phyloP scores from a whole-genome alignment of 129 eudicot genomes.

The Tagetes patula region DNA sequence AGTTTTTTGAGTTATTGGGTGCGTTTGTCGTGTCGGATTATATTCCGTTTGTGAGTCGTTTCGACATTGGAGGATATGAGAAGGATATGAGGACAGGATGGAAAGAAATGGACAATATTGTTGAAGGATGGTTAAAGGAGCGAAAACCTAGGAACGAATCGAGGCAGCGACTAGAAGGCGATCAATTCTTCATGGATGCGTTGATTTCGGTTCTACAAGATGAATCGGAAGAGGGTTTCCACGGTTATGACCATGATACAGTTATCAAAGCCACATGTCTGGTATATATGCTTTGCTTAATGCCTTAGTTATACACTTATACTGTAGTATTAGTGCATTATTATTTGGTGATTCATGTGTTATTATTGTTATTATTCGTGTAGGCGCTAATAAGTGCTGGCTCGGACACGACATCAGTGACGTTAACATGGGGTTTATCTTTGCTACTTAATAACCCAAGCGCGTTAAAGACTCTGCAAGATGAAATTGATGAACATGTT shows the following conservation, averaged over 20 bases:
- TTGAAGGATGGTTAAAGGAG: conserved; percentile 32
- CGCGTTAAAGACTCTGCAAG: neutral
- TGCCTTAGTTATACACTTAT: too few relatives aligned
- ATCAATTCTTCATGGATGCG: conserved; percentile 32
- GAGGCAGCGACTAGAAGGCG: neutral
- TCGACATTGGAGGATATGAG: conserved; percentile 39
- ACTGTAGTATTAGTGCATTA: neutral
- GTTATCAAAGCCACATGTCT: conserved; percentile 30
- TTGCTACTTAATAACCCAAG: conserved; percentile 38
- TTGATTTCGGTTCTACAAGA: conserved; percentile 19
- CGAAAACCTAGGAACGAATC: conserved; percentile 5
- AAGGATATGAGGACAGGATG: conserved; percentile 32
- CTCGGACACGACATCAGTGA: conserved; percentile 26
- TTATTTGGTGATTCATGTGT: neutral
- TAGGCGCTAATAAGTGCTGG: conserved; percentile 29
- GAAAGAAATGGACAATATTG: conserved; percentile 30
- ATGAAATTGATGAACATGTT: conserved; percentile 34
- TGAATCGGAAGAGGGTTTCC: conserved; percentile 24
- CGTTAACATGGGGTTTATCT: conserved; percentile 47
- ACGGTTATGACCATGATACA: conserved; percentile 26
- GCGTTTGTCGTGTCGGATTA: conserved; percentile 33
- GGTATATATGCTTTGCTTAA: conserved; percentile 7
- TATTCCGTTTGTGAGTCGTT: conserved; percentile 26
- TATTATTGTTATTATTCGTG: neutral
- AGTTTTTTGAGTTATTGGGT: conserved; percentile 28